A percentile compares a stretch with the other conserved stretches of the same genome.
Evolutionary conservation across 768 basidiomycete species (phyloP).

Genomic region (Suillus tomentosus): DNA sequence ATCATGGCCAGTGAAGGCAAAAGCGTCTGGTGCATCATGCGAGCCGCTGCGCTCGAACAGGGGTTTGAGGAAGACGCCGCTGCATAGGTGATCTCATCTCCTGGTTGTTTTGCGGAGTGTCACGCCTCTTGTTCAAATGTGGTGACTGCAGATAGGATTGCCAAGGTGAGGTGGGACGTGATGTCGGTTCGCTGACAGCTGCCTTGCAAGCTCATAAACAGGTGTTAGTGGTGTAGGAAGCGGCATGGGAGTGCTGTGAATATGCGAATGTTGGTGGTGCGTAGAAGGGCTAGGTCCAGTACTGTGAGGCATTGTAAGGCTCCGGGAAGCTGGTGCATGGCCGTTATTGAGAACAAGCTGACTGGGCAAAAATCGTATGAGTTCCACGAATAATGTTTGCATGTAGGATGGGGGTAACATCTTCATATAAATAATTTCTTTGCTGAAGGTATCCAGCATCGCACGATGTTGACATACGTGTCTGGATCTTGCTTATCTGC

Average conservation of each 20-base stretch:
- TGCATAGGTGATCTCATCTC: slow-evolving; percentile 36
- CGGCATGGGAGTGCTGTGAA: slow-evolving; percentile 33
- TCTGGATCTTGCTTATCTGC: slow-evolving; percentile 51
- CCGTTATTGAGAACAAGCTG: slow-evolving; percentile 32
- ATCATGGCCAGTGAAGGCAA: slow-evolving; percentile 39
- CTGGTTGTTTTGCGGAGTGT: slow-evolving; percentile 24
- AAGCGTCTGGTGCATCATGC: slow-evolving; percentile 36
- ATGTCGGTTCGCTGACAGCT: slow-evolving; percentile 34
- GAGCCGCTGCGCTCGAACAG: slow-evolving; percentile 28
- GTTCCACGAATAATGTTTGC: slow-evolving; percentile 73
- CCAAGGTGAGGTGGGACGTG: slow-evolving; percentile 38
- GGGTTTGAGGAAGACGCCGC: slow-evolving; percentile 35
- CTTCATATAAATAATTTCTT: slow-evolving; percentile 68
- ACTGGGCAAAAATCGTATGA: slow-evolving; percentile 47
- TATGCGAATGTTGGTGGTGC: slow-evolving; percentile 28
- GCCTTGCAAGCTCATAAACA: slow-evolving; percentile 33
- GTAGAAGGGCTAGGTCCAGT: slow-evolving; percentile 33
- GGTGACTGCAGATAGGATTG: slow-evolving; percentile 23
- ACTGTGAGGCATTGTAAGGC: slow-evolving; percentile 22
- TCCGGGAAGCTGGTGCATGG: slow-evolving; percentile 16
- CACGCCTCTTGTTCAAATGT: slow-evolving; percentile 37
- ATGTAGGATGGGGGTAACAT: slow-evolving; percentile 57
- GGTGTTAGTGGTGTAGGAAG: slow-evolving; percentile 37
- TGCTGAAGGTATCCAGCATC: slow-evolving; percentile 77
- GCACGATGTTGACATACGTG: slow-evolving; percentile 65